Conservation (phyloP, 1,284 basidiomycete genomes). For the Cutaneotrichosporon daszewskae region DNA sequence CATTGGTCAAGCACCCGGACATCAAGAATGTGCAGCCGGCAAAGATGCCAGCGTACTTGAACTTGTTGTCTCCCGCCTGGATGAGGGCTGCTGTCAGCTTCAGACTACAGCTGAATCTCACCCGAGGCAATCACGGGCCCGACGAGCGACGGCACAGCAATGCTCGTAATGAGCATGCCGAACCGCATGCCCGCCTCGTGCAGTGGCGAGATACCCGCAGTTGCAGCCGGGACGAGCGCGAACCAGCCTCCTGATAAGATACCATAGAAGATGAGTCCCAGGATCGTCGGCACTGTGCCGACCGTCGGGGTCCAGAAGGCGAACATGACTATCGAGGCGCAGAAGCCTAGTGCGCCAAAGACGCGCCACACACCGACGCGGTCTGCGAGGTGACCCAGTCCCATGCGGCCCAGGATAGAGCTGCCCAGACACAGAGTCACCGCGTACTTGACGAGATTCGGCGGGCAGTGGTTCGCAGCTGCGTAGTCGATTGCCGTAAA, state of each 20-base stretch:
- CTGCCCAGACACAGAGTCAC: conserved; percentile 37
- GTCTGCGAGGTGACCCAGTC: conserved; percentile 34
- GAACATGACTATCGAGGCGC: conserved; percentile 25
- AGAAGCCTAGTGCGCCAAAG: conserved; percentile 24
- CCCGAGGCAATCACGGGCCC: conserved; percentile 32
- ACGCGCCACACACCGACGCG: conserved; percentile 36
- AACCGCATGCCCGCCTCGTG: conserved; percentile 42
- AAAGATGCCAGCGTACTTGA: conserved; percentile 21
- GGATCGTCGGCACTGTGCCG: conserved; percentile 27
- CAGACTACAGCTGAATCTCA: too few relatives aligned
- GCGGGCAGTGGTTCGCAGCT: conserved; percentile 21
- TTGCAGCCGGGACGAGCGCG: conserved; percentile 36
- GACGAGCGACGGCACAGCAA: conserved; percentile 28
- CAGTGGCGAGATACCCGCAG: conserved; percentile 36
- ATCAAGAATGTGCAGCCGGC: not conserved
- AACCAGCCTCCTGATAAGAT: conserved; percentile 37
- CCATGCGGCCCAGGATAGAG: conserved; percentile 34
- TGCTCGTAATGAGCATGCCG: conserved; percentile 37
- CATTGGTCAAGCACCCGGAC: not conserved
- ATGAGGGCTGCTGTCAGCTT: conserved; percentile 26
- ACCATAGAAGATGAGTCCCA: conserved; percentile 38
- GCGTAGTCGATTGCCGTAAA: conserved; percentile 31
- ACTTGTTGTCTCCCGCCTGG: conserved; percentile 13
- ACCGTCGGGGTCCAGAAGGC: conserved; percentile 37
- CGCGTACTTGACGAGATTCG: conserved; percentile 27